These are phyloP conservation scores for Podospora conica DNA, from an alignment of 495 filamentous ascomycete genomes.

Conservation along the genomic window DNA sequence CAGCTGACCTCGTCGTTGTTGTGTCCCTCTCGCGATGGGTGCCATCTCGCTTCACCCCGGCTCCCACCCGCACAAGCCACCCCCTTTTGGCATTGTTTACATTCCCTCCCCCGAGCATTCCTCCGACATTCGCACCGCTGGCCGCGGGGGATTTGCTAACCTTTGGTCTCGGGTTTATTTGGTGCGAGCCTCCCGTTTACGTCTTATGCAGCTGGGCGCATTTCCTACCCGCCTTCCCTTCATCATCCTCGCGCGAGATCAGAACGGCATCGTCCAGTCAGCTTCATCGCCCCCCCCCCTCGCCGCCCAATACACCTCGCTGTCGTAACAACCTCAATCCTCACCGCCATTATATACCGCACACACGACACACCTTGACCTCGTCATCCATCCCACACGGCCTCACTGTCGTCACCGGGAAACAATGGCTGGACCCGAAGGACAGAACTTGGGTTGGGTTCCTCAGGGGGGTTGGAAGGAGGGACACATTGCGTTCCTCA, in stretches of 20 bases:
- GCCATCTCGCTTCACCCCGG: background rate
- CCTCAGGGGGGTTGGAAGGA: slow-evolving; percentile 14
- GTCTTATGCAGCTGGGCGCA: background rate
- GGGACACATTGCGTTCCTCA: slow-evolving; percentile 30
- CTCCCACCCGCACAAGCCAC: background rate
- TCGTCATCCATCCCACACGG: too few relatives aligned
- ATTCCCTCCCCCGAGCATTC: background rate
- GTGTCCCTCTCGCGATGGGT: background rate
- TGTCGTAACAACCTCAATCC: too few relatives aligned
- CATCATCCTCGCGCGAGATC: too few relatives aligned
- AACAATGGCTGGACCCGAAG: too few relatives aligned
- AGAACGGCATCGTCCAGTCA: too few relatives aligned
- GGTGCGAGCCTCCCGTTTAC: background rate
- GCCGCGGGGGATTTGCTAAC: background rate
- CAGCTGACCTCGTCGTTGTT: background rate
- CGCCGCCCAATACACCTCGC: too few relatives aligned
- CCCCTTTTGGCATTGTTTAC: background rate
- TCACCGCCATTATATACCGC: background rate
- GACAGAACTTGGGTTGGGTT: too few relatives aligned
- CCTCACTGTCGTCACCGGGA: too few relatives aligned
- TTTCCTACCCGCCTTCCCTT: too few relatives aligned
- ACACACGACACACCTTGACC: too few relatives aligned
- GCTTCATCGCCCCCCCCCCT: too few relatives aligned
- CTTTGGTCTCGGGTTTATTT: too few relatives aligned
- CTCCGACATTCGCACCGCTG: background rate